These are phyloP conservation scores for Geum urbanum DNA, from an alignment of 306 rosid species.

Conservation along the genomic window DNA sequence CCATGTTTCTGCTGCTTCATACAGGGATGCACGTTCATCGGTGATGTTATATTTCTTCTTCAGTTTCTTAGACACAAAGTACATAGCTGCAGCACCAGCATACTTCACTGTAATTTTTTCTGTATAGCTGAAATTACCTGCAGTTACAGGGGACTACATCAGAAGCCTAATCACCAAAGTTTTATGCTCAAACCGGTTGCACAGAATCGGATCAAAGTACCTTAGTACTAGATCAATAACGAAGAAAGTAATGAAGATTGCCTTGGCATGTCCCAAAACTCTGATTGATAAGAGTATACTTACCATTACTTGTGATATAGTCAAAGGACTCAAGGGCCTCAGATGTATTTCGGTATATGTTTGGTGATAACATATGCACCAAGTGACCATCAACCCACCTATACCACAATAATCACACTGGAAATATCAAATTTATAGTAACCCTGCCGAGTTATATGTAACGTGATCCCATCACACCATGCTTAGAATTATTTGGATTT, in stretches of 20 bases:
- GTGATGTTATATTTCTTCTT: slow-evolving; percentile 94
- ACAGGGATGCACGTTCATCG: slow-evolving; percentile 87
- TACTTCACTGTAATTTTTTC: slow-evolving; percentile 80
- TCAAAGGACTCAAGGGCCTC: slow-evolving; percentile 95
- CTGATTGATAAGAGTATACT: slow-evolving; percentile 6
- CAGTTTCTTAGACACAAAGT: slow-evolving; percentile 85
- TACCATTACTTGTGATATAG: slow-evolving; percentile 87
- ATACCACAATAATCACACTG: slow-evolving; percentile 23
- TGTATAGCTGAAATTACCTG: slow-evolving; percentile 78
- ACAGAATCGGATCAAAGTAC: neutral
- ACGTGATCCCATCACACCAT: neutral
- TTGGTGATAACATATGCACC: slow-evolving; percentile 89
- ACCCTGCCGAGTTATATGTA: neutral
- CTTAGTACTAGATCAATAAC: neutral
- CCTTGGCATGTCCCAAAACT: neutral
- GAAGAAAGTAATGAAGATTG: neutral
- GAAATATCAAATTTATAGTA: neutral
- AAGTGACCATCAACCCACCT: slow-evolving; percentile 96
- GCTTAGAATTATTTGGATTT: neutral
- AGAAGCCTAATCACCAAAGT: slow-evolving; percentile 8
- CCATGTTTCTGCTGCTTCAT: slow-evolving; percentile 98
- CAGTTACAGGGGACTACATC: slow-evolving; percentile 6
- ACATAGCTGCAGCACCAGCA: slow-evolving; percentile 99
- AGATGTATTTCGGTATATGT: slow-evolving; percentile 77
- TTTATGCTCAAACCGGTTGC: slow-evolving; percentile 17